A percentile compares a stretch with the other conserved stretches of the same genome.
Conservation (phyloP, 306 rosid species). For the Erythrophleum fordii region DNA sequence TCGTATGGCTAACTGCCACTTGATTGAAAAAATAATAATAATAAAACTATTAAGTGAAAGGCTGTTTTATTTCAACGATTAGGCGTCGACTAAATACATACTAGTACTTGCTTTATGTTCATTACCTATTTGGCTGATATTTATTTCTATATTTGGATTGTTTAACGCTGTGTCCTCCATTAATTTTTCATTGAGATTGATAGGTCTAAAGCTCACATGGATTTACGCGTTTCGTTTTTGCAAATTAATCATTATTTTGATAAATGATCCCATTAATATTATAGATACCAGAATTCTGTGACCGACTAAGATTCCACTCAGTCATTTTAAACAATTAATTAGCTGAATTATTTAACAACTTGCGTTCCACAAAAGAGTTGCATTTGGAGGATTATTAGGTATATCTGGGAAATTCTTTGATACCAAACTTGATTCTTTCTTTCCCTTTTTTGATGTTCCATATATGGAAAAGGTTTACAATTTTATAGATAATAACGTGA, state of each 20-base stretch:
- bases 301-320: background rate
- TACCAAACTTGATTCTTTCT: background rate
- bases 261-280: background rate
- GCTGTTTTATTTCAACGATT: background rate
- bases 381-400: background rate
- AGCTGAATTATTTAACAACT: background rate
- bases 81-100: background rate
- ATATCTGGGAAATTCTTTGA: background rate
- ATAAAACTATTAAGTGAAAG: background rate
- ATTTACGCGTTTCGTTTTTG: background rate
- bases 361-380: background rate
- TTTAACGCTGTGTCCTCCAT: background rate
- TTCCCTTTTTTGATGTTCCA: background rate
- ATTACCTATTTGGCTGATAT: background rate
- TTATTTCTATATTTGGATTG: background rate
- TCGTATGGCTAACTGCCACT: background rate
- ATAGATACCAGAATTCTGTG: background rate
- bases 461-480: background rate
- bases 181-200: too few relatives aligned
- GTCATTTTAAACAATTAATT: background rate
- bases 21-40: background rate
- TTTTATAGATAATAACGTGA: background rate
- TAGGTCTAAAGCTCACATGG: too few relatives aligned
- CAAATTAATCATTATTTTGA: background rate
- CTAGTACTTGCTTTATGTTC: background rate